Evolutionary conservation across 768 basidiomycete species (phyloP).

Genomic region (Trametes gibbosa): DNA sequence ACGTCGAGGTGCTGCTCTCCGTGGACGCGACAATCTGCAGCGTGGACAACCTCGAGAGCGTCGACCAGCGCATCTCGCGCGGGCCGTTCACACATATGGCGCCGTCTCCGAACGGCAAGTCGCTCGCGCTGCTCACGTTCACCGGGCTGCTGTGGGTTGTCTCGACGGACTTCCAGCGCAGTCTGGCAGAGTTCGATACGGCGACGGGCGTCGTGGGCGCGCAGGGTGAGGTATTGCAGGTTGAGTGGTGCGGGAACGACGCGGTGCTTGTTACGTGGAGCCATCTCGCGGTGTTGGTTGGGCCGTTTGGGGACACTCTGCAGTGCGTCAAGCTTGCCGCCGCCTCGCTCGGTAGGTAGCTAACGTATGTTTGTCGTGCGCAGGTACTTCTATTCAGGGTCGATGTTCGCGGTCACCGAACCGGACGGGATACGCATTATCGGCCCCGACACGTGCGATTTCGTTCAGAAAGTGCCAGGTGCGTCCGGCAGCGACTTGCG

Average conservation of each 20-base stretch:
- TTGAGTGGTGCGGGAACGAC: constrained; percentile 97
- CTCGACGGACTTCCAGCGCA: constrained; percentile 89
- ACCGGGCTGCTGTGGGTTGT: constrained; percentile 84
- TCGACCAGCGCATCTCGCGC: constrained; percentile 84
- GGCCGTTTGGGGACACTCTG: constrained; percentile 85
- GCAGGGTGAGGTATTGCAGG: constrained; percentile 60
- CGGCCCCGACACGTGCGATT: constrained; percentile 75
- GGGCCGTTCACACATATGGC: constrained; percentile 88
- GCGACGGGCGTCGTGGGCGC: constrained; percentile 43
- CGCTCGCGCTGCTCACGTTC: constrained; percentile 78
- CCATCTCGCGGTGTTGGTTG: constrained; percentile 75
- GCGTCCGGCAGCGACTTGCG: constrained; percentile 20
- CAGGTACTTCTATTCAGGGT: constrained; percentile 79
- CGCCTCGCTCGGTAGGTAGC: not conserved
- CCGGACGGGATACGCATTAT: constrained; percentile 87
- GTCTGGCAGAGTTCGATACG: constrained; percentile 84
- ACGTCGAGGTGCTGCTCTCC: constrained; percentile 41
- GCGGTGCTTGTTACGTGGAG: constrained; percentile 88
- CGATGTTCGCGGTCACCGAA: constrained; percentile 80
- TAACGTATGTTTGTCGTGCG: constrained; percentile 7
- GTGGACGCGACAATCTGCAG: constrained; percentile 76
- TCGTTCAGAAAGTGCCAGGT: constrained; percentile 95
- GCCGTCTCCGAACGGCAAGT: constrained; percentile 92
- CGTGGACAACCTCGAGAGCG: constrained; percentile 84
- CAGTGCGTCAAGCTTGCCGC: constrained; percentile 49